phyloP scores from a whole-genome alignment of 352 stramenopile species.

The Albugo candida region DNA sequence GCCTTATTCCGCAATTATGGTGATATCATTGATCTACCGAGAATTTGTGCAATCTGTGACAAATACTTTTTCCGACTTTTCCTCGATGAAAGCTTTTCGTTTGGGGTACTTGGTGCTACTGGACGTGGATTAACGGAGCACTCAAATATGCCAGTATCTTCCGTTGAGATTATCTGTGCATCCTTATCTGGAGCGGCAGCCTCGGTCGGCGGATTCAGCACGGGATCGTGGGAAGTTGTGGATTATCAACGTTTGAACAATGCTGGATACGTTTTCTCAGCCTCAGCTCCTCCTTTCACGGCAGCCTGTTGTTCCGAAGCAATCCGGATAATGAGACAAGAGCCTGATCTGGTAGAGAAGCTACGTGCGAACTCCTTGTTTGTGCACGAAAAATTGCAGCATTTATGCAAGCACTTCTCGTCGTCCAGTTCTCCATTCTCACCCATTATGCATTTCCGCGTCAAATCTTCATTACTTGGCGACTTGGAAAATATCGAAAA shows the following conservation, averaged over 20 bases:
- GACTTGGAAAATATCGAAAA: constrained; percentile 20
- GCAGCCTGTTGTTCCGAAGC: constrained; percentile 71
- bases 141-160: constrained; percentile 42
- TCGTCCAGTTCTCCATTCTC: constrained; percentile 31
- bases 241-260: constrained; percentile 96
- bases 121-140: constrained; percentile 73
- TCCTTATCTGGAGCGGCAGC: constrained; percentile 86
- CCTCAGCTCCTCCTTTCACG: constrained; percentile 93
- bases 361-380: constrained; percentile 43
- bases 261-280: constrained; percentile 96
- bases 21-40: constrained; percentile 85
- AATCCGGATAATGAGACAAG: constrained; percentile 66
- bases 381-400: constrained; percentile 24
- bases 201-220: constrained; percentile 91
- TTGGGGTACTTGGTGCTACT: constrained; percentile 88
- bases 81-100: constrained; percentile 82
- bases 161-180: constrained; percentile 90
- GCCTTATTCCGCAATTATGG: constrained; percentile 96
- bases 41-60: constrained; percentile 84
- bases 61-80: constrained; percentile 77
- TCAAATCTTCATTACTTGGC: constrained; percentile 22
- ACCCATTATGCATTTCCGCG: constrained; percentile 49
- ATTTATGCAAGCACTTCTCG: background rate
- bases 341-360: constrained; percentile 50
- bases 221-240: constrained; percentile 91